Evolutionary conservation across 345 rosid genomes (phyloP), one percentile per base, ranked within the genome.

Genomic region (Hevea brasiliensis): DNA sequence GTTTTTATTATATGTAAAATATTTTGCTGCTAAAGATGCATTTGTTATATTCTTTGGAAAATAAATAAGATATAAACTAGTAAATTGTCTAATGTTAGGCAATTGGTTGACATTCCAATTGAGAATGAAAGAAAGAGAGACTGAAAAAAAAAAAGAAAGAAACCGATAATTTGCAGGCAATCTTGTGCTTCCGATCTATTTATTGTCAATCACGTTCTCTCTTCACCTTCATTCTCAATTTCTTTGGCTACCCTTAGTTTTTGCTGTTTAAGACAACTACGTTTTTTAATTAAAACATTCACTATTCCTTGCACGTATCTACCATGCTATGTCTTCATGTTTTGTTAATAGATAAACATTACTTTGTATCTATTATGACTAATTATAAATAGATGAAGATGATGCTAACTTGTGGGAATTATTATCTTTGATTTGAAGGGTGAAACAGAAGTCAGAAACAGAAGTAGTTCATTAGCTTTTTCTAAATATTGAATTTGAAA

Each of bases 11-110:
- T 59, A 37, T n/a, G 14, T n/a, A n/a, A n/a, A n/a, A n/a, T n/a
- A n/a, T n/a, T 50, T 26, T 51, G 51, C 58, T 64, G 29, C 40
- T 61, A 47, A 68, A 35, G 29, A 62, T 17, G 37, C 75, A 72
- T 40, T 58, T 26, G 42, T 6, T 23, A 8, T 40, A 40, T 17
- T 26, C 20, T 37, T 15, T 61, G 37, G 37, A 10, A 29, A 8
- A 6, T 59, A 42, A 44, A 59, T 44, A 29, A 58, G 54, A 55
- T 14, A 24, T 65, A 53, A 20, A 27, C 21, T 29, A 32, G 40
- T 26, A 27, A 27, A 59, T 27, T 29, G 27, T 59, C 20, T 29
- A 15, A 32, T 61, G 40, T 11, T 4, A 61, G n/a, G 42, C 8
- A 61, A 29, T 32, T n/a, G 12, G 17, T 41, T 35, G 2, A 32